Conservation (phyloP, 352 stramenopile species). For the Pythium biforme region DNA sequence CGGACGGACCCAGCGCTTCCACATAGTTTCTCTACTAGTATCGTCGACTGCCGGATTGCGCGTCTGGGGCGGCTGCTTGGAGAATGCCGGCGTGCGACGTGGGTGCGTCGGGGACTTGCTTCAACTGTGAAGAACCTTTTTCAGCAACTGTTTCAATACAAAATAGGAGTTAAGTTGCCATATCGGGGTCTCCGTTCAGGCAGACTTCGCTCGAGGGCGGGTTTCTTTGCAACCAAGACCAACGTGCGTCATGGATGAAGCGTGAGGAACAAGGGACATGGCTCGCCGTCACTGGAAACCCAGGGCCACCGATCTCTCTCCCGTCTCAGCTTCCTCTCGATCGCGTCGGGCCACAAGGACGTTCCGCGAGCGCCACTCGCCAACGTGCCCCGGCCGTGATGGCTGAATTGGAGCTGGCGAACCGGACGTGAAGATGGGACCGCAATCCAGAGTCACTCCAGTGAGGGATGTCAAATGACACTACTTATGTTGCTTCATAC, state of each 20-base stretch:
- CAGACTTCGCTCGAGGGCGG: not conserved
- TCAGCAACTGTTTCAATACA: not conserved
- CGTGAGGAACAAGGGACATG: no score
- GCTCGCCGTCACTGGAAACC: no score
- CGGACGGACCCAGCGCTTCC: conserved; percentile 4
- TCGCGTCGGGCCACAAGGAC: no score
- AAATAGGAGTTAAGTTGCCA: not conserved
- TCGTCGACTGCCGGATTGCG: no score
- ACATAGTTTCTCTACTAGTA: conserved; percentile 10
- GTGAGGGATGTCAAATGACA: not conserved
- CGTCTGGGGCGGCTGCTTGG: not conserved
- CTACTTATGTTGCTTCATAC: not conserved
- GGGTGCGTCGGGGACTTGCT: not conserved
- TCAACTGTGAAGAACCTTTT: not conserved
- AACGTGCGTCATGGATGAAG: no score
- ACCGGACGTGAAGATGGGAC: not conserved
- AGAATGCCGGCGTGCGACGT: conserved; percentile 2
- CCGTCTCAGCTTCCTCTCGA: no score
- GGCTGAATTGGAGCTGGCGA: not conserved
- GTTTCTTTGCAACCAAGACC: conserved; percentile 6
- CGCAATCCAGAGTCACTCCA: not conserved
- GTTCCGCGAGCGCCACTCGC: no score
- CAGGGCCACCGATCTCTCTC: no score
- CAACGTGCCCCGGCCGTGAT: not conserved
- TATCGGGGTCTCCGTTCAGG: not conserved